These are phyloP conservation scores for Paramecium sexaurelia DNA, from an alignment of 73 alveolate genomes.

Conservation along the genomic window DNA sequence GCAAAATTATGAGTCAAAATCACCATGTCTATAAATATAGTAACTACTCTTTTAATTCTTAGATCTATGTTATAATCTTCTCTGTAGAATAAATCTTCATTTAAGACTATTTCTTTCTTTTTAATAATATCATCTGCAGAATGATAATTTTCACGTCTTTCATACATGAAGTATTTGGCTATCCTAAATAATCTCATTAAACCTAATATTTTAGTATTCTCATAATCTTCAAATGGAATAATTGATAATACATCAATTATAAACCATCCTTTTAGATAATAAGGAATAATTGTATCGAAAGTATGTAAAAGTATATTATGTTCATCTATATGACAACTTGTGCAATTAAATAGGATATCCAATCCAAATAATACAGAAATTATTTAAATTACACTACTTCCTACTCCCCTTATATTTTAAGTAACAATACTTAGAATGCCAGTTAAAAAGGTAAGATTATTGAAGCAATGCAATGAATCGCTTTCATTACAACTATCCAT, in stretches of 20 bases:
- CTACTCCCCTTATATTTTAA: background rate
- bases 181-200: background rate
- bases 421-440: background rate
- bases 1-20: background rate
- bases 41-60: background rate
- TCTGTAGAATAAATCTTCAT: background rate
- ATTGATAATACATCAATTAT: slow-evolving; percentile 25
- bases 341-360: slow-evolving; percentile 4
- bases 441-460: background rate
- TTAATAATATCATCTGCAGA: background rate
- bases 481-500: slow-evolving; percentile 3
- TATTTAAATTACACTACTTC: background rate
- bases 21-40: background rate
- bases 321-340: slow-evolving; percentile 25
- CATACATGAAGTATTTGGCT: background rate
- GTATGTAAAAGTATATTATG: background rate
- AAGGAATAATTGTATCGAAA: background rate
- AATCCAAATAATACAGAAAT: background rate
- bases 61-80: background rate
- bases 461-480: background rate
- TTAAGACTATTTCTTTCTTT: background rate
- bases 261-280: slow-evolving; percentile 56
- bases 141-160: background rate
- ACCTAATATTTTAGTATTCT: background rate
- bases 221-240: slow-evolving; percentile 2